These are phyloP conservation scores for Candida corydali DNA, from an alignment of 805 yeast genomes.

Conservation along the genomic window DNA sequence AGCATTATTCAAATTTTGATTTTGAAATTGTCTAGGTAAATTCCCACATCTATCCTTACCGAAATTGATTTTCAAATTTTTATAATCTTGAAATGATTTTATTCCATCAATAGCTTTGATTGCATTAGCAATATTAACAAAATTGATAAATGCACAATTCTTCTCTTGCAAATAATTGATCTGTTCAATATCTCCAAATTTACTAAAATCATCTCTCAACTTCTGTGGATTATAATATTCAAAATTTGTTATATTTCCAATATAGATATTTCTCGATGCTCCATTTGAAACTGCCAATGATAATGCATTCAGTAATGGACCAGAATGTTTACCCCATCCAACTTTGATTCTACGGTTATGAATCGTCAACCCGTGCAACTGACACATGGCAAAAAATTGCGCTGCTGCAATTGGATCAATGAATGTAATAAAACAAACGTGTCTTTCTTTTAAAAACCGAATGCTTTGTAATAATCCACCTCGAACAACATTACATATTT, in stretches of 20 bases:
- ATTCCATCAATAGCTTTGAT: constrained; percentile 90
- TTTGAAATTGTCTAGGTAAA: constrained; percentile 72
- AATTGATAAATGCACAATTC: constrained; percentile 87
- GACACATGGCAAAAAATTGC: constrained; percentile 92
- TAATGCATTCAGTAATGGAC: constrained; percentile 82
- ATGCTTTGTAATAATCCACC: constrained; percentile 90
- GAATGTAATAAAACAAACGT: constrained; percentile 91
- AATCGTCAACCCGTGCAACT: constrained; percentile 81
- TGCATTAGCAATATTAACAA: constrained; percentile 86
- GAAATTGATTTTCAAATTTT: constrained; percentile 75
- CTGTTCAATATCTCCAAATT: constrained; percentile 93
- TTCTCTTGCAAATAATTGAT: constrained; percentile 81
- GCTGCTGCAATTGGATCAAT: constrained; percentile 97
- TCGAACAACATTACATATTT: constrained; percentile 91
- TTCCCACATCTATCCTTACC: constrained; percentile 97
- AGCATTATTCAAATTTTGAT: constrained; percentile 14
- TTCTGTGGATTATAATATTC: constrained; percentile 52
- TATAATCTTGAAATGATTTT: constrained; percentile 62
- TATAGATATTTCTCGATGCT: constrained; percentile 88
- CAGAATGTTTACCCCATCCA: constrained; percentile 98
- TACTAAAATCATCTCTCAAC: constrained; percentile 67
- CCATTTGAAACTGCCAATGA: constrained; percentile 90
- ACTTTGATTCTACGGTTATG: constrained; percentile 84
- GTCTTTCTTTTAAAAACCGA: constrained; percentile 76
- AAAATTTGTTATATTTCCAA: constrained; percentile 60